A percentile compares a stretch with the other conserved stretches of the same genome.
Conservation (phyloP, 1,139 yeast species). For the Chernovozyma aurita region DNA sequence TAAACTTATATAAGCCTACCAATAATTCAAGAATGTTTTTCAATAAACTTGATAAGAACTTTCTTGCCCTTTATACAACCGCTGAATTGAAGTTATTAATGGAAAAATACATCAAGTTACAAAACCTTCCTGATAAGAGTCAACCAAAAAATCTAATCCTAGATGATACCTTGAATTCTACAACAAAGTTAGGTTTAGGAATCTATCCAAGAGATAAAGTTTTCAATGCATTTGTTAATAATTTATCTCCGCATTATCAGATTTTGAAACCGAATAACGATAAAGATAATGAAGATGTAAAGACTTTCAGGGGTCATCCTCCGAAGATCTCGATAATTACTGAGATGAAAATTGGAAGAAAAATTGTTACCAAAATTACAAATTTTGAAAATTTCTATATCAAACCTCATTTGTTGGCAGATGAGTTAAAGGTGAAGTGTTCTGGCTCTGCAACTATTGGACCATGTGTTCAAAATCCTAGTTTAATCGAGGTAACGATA, state of each 20-base stretch:
- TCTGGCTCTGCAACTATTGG: conserved; percentile 84
- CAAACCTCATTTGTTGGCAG: conserved; percentile 61
- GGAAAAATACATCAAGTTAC: conserved; percentile 50
- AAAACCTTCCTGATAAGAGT: conserved; percentile 40
- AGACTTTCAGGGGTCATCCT: conserved; percentile 50
- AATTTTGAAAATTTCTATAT: conserved; percentile 68
- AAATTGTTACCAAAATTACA: conserved; percentile 67
- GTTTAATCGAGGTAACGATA: conserved; percentile 64
- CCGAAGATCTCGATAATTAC: conserved; percentile 67
- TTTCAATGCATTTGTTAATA: conserved; percentile 42
- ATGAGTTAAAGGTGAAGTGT: conserved; percentile 69
- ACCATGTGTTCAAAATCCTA: conserved; percentile 50
- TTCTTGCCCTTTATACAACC: conserved; percentile 42
- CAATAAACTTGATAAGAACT: conserved; percentile 35
- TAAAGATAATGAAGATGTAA: conserved; percentile 31
- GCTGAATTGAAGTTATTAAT: conserved; percentile 51
- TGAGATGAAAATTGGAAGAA: conserved; percentile 79
- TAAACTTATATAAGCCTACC: conserved; percentile 52
- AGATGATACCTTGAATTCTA: conserved; percentile 41
- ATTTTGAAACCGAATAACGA: conserved; percentile 47
- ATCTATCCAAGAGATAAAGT: conserved; percentile 49
- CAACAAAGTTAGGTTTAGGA: conserved; percentile 19
- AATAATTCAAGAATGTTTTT: conserved; percentile 47
- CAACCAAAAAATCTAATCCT: conserved; percentile 50
- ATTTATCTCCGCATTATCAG: conserved; percentile 56